A percentile compares a stretch with the other conserved stretches of the same genome.
phyloP scores from a whole-genome alignment of 768 basidiomycete genomes.

The Pleurotus tuoliensis region DNA sequence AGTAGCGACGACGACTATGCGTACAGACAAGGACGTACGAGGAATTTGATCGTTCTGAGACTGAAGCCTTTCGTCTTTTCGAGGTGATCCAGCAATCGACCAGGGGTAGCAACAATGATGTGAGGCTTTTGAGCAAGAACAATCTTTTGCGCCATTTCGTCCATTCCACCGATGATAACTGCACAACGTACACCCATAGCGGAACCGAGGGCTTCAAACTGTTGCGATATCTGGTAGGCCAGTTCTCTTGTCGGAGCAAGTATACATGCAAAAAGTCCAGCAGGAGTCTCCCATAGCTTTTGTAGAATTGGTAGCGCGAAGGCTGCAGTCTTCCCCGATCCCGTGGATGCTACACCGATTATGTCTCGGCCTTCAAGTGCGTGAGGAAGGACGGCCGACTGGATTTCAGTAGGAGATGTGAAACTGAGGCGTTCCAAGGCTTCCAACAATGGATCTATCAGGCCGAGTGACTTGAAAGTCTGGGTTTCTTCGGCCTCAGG shows the following conservation, averaged over 20 bases:
- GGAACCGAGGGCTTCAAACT: slow-evolving; percentile 88
- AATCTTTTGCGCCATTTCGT: slow-evolving; percentile 86
- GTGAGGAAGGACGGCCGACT: slow-evolving; percentile 77
- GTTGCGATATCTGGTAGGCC: slow-evolving; percentile 97
- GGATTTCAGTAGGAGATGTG: slow-evolving; percentile 89
- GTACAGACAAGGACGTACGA: slow-evolving; percentile 48
- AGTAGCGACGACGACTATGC: neutral
- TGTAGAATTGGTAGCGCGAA: slow-evolving; percentile 96
- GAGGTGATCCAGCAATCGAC: slow-evolving; percentile 87
- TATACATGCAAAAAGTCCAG: slow-evolving; percentile 88
- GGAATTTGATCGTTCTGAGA: slow-evolving; percentile 77
- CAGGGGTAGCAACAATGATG: slow-evolving; percentile 93
- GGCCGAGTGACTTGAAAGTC: slow-evolving; percentile 80
- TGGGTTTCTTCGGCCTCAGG: slow-evolving; percentile 16
- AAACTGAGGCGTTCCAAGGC: slow-evolving; percentile 80
- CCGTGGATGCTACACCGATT: slow-evolving; percentile 97
- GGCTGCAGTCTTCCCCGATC: slow-evolving; percentile 96
- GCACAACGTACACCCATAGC: slow-evolving; percentile 90
- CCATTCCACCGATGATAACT: slow-evolving; percentile 94
- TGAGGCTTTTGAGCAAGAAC: slow-evolving; percentile 93
- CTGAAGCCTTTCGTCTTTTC: slow-evolving; percentile 98
- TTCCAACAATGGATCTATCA: slow-evolving; percentile 86
- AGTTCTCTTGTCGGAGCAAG: slow-evolving; percentile 97
- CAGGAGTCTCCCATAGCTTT: slow-evolving; percentile 93
- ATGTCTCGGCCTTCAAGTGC: slow-evolving; percentile 92